Evolutionary conservation across 805 yeast species (phyloP).

Genomic region (Ogataea haglerorum): DNA sequence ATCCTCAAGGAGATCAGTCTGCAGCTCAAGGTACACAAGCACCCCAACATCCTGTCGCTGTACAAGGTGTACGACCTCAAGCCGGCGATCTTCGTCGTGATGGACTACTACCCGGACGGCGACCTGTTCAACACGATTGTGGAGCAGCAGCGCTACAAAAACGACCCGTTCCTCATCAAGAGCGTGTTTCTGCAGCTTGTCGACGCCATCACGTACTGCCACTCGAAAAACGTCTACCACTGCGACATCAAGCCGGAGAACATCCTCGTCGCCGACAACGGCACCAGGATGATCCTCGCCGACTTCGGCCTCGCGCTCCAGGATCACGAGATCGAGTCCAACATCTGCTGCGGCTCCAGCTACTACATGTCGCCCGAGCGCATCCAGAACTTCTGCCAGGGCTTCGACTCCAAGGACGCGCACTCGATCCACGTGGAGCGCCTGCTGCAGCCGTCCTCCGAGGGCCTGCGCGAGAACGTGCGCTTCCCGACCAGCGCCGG

Average conservation of each 20-base stretch:
- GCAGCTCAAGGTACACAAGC: slow-evolving; percentile 72
- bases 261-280: slow-evolving; percentile 62
- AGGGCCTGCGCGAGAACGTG: slow-evolving; percentile 30
- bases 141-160: slow-evolving; percentile 59
- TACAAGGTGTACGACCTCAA: slow-evolving; percentile 66
- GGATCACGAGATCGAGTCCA: slow-evolving; percentile 53
- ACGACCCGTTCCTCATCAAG: slow-evolving; percentile 49
- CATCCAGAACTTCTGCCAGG: slow-evolving; percentile 39
- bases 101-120: slow-evolving; percentile 85
- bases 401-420: slow-evolving; percentile 31
- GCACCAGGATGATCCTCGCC: slow-evolving; percentile 57
- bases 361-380: slow-evolving; percentile 95
- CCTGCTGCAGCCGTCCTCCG: slow-evolving; percentile 21
- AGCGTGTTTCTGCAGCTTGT: slow-evolving; percentile 71
- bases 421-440: slow-evolving; percentile 31
- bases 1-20: slow-evolving; percentile 65
- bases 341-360: slow-evolving; percentile 79
- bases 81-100: slow-evolving; percentile 61
- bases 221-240: slow-evolving; percentile 78
- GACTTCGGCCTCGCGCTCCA: slow-evolving; percentile 89
- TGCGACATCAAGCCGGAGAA: slow-evolving; percentile 97
- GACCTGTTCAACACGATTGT: slow-evolving; percentile 86
- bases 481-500: slow-evolving; percentile 67
- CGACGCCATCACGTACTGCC: slow-evolving; percentile 80
- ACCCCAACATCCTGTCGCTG: slow-evolving; percentile 74